These are phyloP conservation scores for Fusarium fracticaudum DNA, from an alignment of 2,329 filamentous ascomycete genomes.

Conservation along the genomic window DNA sequence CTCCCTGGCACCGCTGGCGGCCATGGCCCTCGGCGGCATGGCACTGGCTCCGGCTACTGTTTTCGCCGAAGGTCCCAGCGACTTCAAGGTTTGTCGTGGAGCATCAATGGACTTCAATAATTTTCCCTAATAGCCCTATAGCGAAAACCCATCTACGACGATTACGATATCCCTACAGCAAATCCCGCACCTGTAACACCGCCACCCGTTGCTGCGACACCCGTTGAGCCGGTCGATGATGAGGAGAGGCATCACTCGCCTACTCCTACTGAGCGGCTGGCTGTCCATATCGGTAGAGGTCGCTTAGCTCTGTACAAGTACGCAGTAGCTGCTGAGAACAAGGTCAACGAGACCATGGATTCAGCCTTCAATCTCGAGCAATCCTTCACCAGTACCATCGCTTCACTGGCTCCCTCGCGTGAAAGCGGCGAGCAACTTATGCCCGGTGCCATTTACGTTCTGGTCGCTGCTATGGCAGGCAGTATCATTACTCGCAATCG, in stretches of 20 bases:
- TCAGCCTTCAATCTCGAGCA: conserved; percentile 85
- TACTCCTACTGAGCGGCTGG: conserved; percentile 89
- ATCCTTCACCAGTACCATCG: conserved; percentile 88
- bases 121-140: conserved; percentile 27
- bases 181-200: conserved; percentile 45
- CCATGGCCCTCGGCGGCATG: conserved; percentile 60
- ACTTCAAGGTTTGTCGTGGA: conserved; percentile 44
- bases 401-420: conserved; percentile 85
- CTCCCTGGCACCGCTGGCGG: conserved; percentile 63
- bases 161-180: conserved; percentile 60
- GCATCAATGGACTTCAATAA: neutral
- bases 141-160: conserved; percentile 84
- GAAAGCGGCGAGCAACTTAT: conserved; percentile 89
- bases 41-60: conserved; percentile 59
- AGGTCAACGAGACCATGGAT: conserved; percentile 84
- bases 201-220: conserved; percentile 43
- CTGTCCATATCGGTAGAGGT: conserved; percentile 80
- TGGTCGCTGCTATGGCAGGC: conserved; percentile 94
- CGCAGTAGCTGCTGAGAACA: conserved; percentile 78
- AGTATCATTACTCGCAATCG: conserved; percentile 91
- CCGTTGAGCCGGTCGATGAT: conserved; percentile 47
- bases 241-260: conserved; percentile 59
- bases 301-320: conserved; percentile 84
- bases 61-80: conserved; percentile 61
- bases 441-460: conserved; percentile 89